Base-by-base conservation (phyloP, 805 yeast genomes). In the Pichia paraexigua region DNA sequence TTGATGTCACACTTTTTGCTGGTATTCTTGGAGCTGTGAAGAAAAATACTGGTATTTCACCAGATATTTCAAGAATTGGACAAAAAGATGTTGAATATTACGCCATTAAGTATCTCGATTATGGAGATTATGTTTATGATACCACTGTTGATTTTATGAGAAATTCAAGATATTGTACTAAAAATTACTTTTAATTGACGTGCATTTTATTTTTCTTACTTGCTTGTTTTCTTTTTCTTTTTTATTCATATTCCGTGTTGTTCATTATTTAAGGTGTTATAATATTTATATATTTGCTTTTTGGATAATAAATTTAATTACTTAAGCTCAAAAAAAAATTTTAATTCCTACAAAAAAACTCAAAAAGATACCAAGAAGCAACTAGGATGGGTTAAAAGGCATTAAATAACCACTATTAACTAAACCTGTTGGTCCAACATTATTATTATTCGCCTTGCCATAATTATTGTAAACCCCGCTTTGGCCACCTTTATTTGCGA, bases 121-220 rank as follows among this genome's bases (percentile, higher is more conserved):
- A 83, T 28, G 99, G 99, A n/a, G 99, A 94, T 62, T 80, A 82
- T 66, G 70, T 85, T 2, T 82, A 84, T 57, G 96, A 90, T 62
- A 77, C 79, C 50, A 72, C 85, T 21, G 83, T 85, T 12, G 84
- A 86, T 4, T 73, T 80, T 57, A 77, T 89, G 73, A 79, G 83
- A 42, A 73, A 83, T 8, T 86, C 96, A 1, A 76, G 79, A 20
- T 88, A 84, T 68, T 94, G 91, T 66, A 80, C 49, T 13, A 50
- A 55, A 30, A 49, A 47, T 28, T 47, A 5, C 39, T n/a, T n/a
- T 30, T 30, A 13, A 30, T 15, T 30, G n/a, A 13, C 3, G 4
- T 3, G 3, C 21, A 6, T 17, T n/a, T n/a, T 25, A 27, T 13
- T 41, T 13, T 22, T 24, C 39, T 24, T 7, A n/a, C 15, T 15